These are phyloP conservation scores for Suillus cothurnatus DNA, from an alignment of 768 basidiomycete species.

Conservation along the genomic window DNA sequence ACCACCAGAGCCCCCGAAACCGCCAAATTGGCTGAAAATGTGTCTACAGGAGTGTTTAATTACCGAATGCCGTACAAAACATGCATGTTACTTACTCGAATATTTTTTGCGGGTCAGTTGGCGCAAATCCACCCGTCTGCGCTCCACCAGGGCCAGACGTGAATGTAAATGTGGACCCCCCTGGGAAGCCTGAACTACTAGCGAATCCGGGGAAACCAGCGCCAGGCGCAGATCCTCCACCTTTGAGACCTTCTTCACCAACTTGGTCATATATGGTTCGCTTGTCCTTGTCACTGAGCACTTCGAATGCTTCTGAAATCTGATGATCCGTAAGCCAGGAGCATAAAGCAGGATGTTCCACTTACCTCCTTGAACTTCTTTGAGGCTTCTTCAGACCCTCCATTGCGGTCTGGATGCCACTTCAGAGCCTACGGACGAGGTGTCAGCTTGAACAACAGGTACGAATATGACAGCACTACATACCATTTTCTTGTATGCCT, in stretches of 20 bases:
- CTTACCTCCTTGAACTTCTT: slow-evolving; percentile 90
- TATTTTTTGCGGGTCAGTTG: slow-evolving; percentile 83
- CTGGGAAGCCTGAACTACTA: slow-evolving; percentile 48
- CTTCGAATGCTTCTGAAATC: slow-evolving; percentile 96
- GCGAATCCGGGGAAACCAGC: slow-evolving; percentile 42
- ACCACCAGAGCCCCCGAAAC: slow-evolving; percentile 29
- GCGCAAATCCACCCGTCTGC: slow-evolving; percentile 59
- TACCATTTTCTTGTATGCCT: slow-evolving; percentile 94
- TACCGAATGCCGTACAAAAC: background rate
- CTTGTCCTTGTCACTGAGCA: slow-evolving; percentile 86
- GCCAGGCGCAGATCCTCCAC: slow-evolving; percentile 55
- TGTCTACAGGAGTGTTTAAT: slow-evolving; percentile 41
- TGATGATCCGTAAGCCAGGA: slow-evolving; percentile 30
- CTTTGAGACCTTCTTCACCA: slow-evolving; percentile 94
- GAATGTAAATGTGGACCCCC: slow-evolving; percentile 60
- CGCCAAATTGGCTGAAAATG: slow-evolving; percentile 44
- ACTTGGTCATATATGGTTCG: slow-evolving; percentile 89
- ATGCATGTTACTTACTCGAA: slow-evolving; percentile 68
- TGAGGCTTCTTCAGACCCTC: slow-evolving; percentile 81
- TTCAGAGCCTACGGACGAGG: slow-evolving; percentile 67
- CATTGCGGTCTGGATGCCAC: slow-evolving; percentile 95
- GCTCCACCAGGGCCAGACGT: slow-evolving; percentile 50
- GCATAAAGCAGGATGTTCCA: background rate
- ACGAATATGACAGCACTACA: slow-evolving; percentile 17
- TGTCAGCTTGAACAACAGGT: slow-evolving; percentile 14